Percentiles rank a stretch among this genome's conserved stretches.
phyloP scores from a whole-genome alignment of 2,329 filamentous ascomycete genomes.

The Hymenoscyphus albidus region DNA sequence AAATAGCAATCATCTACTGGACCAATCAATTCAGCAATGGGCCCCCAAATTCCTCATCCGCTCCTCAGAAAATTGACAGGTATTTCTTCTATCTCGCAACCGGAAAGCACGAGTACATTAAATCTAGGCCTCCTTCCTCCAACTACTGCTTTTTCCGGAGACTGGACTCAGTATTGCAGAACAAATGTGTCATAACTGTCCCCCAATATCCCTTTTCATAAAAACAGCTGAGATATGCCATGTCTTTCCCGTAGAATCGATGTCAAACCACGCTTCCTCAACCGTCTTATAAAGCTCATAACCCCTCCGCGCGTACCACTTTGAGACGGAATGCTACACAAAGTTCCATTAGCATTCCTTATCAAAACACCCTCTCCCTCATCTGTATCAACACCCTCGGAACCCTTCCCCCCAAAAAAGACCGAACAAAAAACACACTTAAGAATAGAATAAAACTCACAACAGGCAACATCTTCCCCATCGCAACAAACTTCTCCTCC shows the following conservation, averaged over 20 bases:
- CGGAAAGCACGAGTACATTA: no score
- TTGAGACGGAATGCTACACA: constrained; percentile 19
- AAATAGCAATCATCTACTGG: no score
- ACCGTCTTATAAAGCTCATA: constrained; percentile 23
- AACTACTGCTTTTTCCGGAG: no score
- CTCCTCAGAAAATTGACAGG: no score
- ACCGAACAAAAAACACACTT: neutral
- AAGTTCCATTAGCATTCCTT: neutral
- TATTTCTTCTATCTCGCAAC: no score
- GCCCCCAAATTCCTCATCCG: no score
- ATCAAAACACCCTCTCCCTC: neutral
- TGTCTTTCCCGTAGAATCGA: constrained; percentile 19
- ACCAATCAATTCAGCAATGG: no score
- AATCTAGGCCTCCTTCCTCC: no score
- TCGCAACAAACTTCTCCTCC: constrained; percentile 13
- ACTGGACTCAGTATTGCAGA: no score
- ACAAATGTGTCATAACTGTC: neutral
- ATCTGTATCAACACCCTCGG: neutral
- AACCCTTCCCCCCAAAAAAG: neutral
- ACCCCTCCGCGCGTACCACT: constrained; percentile 31
- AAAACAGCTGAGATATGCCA: constrained; percentile 23
- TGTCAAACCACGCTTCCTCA: constrained; percentile 18
- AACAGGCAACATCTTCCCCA: constrained; percentile 12
- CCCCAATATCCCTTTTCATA: constrained; percentile 27
- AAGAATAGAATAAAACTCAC: constrained; percentile 6